A percentile compares a stretch with the other conserved stretches of the same genome.
Evolutionary conservation across 441 rosid species (phyloP).

Genomic region (Cnidoscolus chayamansa): DNA sequence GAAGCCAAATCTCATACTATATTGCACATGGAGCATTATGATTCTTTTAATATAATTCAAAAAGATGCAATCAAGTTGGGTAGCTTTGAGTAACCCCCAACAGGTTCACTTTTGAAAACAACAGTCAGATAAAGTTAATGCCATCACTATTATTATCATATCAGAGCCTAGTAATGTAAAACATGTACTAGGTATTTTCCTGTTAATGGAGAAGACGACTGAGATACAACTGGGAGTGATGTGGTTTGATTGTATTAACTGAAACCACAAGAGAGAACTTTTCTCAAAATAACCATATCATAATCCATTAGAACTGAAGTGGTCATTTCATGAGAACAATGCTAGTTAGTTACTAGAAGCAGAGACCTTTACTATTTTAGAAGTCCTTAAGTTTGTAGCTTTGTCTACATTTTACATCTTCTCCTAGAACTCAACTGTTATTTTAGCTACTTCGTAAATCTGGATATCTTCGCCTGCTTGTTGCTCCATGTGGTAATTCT

Average conservation of each 20-base stretch:
- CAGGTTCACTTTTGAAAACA: neutral
- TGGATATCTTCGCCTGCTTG: neutral
- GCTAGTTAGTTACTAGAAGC: neutral
- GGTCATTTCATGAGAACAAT: neutral
- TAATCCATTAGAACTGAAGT: neutral
- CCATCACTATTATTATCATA: neutral
- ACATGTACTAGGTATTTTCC: neutral
- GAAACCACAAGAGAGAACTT: neutral
- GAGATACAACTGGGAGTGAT: neutral
- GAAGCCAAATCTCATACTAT: neutral
- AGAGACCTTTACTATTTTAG: neutral
- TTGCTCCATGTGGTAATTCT: conserved; percentile 3
- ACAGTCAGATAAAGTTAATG: neutral
- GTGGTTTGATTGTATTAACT: neutral
- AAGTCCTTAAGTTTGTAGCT: neutral
- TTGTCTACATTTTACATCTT: neutral
- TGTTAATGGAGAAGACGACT: neutral
- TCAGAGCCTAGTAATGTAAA: neutral
- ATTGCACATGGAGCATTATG: neutral
- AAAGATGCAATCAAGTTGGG: neutral
- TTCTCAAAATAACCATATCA: neutral
- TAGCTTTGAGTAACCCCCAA: neutral
- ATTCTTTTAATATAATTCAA: neutral
- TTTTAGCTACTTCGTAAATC: neutral
- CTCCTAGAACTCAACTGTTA: neutral